Conservation (phyloP, 208 protist genomes). For the Trypanosomatidae sp. region DNA sequence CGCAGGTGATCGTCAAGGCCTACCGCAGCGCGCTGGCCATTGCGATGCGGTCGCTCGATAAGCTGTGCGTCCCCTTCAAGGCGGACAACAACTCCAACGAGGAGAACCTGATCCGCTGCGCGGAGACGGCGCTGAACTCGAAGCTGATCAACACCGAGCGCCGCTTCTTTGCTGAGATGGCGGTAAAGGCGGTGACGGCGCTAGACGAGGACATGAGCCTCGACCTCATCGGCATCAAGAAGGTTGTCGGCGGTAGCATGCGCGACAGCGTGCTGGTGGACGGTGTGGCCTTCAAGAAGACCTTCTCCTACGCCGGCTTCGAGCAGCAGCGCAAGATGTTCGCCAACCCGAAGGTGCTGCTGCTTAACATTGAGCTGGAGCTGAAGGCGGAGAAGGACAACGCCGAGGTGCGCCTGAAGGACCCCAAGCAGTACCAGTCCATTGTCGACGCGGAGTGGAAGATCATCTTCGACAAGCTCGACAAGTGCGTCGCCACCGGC, state of each 20-base stretch:
- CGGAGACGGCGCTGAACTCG: slow-evolving; percentile 98
- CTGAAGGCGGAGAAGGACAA: slow-evolving; percentile 99
- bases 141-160: slow-evolving; percentile 99
- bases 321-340: slow-evolving; percentile 99
- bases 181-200: slow-evolving; percentile 97
- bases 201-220: slow-evolving; percentile 97
- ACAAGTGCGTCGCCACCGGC: slow-evolving; percentile 97
- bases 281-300: slow-evolving; percentile 99
- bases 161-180: slow-evolving; percentile 99
- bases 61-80: slow-evolving; percentile 93
- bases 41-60: slow-evolving; percentile 85
- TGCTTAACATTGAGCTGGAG: slow-evolving; percentile 99
- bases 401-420: slow-evolving; percentile 98
- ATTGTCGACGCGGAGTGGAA: slow-evolving; percentile 99
- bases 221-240: slow-evolving; percentile 99
- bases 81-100: slow-evolving; percentile 49
- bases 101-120: slow-evolving; percentile 94
- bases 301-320: slow-evolving; percentile 99
- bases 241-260: slow-evolving; percentile 99
- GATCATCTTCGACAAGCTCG: slow-evolving; percentile 99
- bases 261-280: slow-evolving; percentile 98
- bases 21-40: slow-evolving; percentile 89
- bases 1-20: slow-evolving; percentile 98
- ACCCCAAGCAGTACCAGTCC: slow-evolving; percentile 98
- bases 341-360: slow-evolving; percentile 97